Percentiles rank a stretch among this genome's conserved stretches.
Evolutionary conservation across 2,329 filamentous ascomycete species (phyloP).

Genomic region (Ophiostoma populinum): DNA sequence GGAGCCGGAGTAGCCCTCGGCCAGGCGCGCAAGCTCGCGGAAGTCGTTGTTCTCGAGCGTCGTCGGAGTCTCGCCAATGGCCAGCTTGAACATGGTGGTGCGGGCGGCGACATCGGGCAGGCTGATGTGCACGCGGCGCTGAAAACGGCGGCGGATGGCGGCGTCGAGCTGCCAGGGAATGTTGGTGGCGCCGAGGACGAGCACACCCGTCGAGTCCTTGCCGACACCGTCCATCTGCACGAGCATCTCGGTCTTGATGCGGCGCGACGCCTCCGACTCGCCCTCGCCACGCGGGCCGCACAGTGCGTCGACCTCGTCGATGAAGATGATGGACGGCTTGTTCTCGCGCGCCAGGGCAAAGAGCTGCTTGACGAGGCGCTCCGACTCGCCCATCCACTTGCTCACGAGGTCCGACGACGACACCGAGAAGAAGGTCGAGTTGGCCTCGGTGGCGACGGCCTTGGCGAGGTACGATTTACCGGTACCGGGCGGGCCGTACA

Average conservation of each 20-base stretch:
- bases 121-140: constrained; percentile 87
- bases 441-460: constrained; percentile 92
- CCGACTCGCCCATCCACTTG: constrained; percentile 99
- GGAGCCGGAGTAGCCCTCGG: constrained; percentile 87
- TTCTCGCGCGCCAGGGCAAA: constrained; percentile 98
- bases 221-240: constrained; percentile 99
- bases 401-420: constrained; percentile 93
- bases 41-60: constrained; percentile 65
- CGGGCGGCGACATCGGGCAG: constrained; percentile 75
- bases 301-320: constrained; percentile 54
- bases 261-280: constrained; percentile 89
- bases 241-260: constrained; percentile 96
- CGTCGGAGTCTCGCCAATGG: constrained; percentile 84
- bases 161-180: constrained; percentile 98
- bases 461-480: constrained; percentile 97
- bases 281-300: constrained; percentile 87
- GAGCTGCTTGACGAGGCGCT: constrained; percentile 91
- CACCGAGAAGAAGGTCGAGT: constrained; percentile 98
- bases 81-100: constrained; percentile 88
- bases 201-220: constrained; percentile 80
- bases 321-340: constrained; percentile 69
- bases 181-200: constrained; percentile 92
- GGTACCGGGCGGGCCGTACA: constrained; percentile 91
- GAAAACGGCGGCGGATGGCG: constrained; percentile 89
- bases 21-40: constrained; percentile 59